Evolutionary conservation across 192 early-diverging fungal species (phyloP), one percentile per base, ranked within the genome.

Genomic region (Diversispora epigaea): DNA sequence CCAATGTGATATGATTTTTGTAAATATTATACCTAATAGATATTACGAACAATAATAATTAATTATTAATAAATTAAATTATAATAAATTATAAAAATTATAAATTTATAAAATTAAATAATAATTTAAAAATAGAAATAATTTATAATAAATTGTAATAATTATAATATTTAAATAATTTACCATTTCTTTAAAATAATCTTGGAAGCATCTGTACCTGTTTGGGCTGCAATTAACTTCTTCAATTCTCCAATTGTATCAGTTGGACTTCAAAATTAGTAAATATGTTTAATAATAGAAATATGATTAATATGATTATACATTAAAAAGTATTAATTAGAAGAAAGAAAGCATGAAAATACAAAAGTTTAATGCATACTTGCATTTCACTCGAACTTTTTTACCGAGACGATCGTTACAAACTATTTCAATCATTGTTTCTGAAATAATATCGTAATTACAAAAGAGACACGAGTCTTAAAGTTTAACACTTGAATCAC

Each of bases 121-220:
- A 55, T 3, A 57, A 32, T 52, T 17, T 57, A 40, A 6, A 56
- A 17, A 52, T 4, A 25, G 7, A 25, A 10, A 46, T 12, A 15
- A 4, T 25, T 7, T 46, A 17, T 15, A 56, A 14, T 7, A 57
- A 55, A 56, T 74, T 46, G 3, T 21, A 40, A 79, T 6, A 12
- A 21, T 7, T 44, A n/a, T 40, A 52, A 9, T 14, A 17, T 40
- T 25, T 6, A 3, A 22, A 47, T 17, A 43, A 46, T 75, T 58
- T 85, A 87, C 91, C 93, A 92, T 78, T 96, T 95, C 81, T 96
- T 96, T 55, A 97, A 80, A 4, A 94, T 86, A 79, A 97, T 95
- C 81, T 94, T 96, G 50, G 90, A 87, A 45, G 93, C 82, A 62
- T 92, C 90, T 3, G 95, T 97, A 79, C 95, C 95, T 9, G 89